Evolutionary conservation across 2,329 filamentous ascomycete species (phyloP).

Genomic region (Anthostomella pinea): DNA sequence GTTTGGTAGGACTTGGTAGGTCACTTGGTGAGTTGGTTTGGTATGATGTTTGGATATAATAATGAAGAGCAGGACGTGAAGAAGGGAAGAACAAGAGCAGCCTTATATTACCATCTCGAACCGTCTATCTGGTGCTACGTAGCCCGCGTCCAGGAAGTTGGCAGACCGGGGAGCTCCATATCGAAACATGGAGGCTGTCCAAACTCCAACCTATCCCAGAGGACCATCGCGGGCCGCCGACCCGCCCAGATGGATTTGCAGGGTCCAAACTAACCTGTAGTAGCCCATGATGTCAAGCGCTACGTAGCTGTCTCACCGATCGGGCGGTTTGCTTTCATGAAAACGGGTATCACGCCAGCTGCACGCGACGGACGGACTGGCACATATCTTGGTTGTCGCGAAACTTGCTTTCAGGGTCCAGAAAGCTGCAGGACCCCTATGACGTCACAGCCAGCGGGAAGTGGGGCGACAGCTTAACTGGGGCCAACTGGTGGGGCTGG

Average conservation of each 20-base stretch:
- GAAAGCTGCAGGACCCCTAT: conserved; percentile 7
- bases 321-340: background rate
- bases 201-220: background rate
- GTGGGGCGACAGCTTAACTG: background rate
- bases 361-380: background rate
- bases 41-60: background rate
- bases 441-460: conserved; percentile 3
- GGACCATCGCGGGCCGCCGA: background rate
- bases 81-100: conserved; percentile 1
- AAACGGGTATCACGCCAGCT: background rate
- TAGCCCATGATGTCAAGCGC: conserved; percentile 18
- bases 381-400: background rate
- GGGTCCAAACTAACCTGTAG: too few relatives aligned
- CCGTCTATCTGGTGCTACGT: too few relatives aligned
- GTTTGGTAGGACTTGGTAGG: background rate
- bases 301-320: conserved; percentile 5
- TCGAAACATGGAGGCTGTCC: background rate
- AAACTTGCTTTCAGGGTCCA: background rate
- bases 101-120: conserved; percentile 8
- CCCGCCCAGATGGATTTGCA: too few relatives aligned
- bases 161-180: background rate
- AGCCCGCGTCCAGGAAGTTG: background rate
- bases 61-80: background rate
- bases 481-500: background rate
- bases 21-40: background rate